A percentile compares a stretch with the other conserved stretches of the same genome.
Evolutionary conservation across 2,329 filamentous ascomycete genomes (phyloP).

Genomic region (Dryadomyces quercus-mongolicae): DNA sequence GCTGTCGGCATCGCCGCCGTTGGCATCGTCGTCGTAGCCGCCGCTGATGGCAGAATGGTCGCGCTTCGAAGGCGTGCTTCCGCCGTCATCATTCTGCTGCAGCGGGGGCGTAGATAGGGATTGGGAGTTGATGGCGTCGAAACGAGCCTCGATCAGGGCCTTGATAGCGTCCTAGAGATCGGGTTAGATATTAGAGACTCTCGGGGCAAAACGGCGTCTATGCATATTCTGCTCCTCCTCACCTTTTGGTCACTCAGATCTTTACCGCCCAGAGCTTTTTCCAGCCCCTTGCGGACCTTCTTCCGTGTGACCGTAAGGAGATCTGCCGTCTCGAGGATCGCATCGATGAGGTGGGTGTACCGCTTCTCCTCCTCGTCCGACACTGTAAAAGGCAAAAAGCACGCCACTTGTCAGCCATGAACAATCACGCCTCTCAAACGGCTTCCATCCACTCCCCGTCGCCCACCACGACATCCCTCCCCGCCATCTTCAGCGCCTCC

Average conservation of each 20-base stretch:
- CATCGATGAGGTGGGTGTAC: constrained; percentile 49
- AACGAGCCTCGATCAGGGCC: constrained; percentile 58
- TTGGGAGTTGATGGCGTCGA: constrained; percentile 53
- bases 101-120: constrained; percentile 28
- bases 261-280: constrained; percentile 40
- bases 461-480: not conserved
- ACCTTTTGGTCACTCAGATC: constrained; percentile 50
- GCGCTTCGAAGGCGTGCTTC: constrained; percentile 21
- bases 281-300: constrained; percentile 45
- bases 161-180: constrained; percentile 52
- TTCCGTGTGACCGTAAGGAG: constrained; percentile 52
- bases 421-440: not conserved
- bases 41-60: constrained; percentile 20
- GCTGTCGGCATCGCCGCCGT: constrained; percentile 19
- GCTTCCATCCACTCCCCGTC: not conserved
- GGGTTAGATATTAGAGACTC: not conserved
- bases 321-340: constrained; percentile 44
- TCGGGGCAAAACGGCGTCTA: not conserved
- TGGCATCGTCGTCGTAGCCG: constrained; percentile 21
- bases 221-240: constrained; percentile 3
- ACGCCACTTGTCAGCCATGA: not conserved
- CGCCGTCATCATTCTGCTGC: constrained; percentile 13
- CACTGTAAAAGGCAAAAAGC: constrained; percentile 24
- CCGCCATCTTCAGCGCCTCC: not conserved
- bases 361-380: constrained; percentile 33